Evolutionary conservation across 257 asterid species (phyloP).

Genomic region (Asclepias syriaca): DNA sequence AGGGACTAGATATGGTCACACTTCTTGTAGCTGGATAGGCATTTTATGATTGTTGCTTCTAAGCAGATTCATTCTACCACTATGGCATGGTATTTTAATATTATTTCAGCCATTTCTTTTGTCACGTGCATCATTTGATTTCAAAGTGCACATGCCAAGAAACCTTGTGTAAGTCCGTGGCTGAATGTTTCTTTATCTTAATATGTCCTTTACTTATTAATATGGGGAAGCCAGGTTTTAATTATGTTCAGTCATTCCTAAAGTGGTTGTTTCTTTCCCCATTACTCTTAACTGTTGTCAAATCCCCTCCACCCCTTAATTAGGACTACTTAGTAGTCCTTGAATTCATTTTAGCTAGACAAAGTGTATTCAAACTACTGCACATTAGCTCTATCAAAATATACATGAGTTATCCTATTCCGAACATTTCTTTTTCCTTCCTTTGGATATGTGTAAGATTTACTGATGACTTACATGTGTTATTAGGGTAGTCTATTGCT

Average conservation of each 20-base stretch:
- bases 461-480: background rate
- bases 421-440: background rate
- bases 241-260: background rate
- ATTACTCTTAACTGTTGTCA: background rate
- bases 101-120: background rate
- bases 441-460: background rate
- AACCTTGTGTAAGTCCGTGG: background rate
- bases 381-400: background rate
- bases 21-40: background rate
- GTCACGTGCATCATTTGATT: background rate
- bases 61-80: background rate
- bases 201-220: background rate
- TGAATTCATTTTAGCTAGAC: background rate
- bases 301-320: background rate
- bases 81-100: background rate
- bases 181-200: background rate
- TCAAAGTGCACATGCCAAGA: background rate
- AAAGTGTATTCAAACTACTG: background rate
- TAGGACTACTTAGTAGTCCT: background rate
- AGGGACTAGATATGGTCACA: background rate
- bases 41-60: background rate
- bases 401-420: background rate
- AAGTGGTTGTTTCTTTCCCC: background rate
- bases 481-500: background rate
- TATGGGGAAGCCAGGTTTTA: background rate